Percentiles rank a stretch among this genome's conserved stretches.
phyloP scores from a whole-genome alignment of 768 basidiomycete species.

The Xerocomus spinulosus region DNA sequence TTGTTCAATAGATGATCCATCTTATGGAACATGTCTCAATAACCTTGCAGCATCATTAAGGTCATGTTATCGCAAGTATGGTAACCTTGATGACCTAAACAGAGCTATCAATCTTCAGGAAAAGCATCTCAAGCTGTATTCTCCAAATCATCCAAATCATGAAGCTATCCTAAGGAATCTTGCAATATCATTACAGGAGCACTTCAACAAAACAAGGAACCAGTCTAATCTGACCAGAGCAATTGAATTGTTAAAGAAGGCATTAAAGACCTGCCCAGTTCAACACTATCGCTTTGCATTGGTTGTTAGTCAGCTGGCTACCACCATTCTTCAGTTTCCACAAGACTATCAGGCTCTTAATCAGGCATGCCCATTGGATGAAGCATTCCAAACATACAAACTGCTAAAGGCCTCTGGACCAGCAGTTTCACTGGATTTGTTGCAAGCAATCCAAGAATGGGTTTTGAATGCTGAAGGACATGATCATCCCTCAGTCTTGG shows the following conservation, averaged over 20 bases:
- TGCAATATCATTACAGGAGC: neutral
- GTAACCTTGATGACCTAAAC: neutral
- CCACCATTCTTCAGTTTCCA: neutral
- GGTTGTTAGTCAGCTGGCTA: neutral
- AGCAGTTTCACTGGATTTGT: neutral
- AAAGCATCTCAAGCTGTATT: neutral
- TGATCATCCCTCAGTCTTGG: too few relatives aligned
- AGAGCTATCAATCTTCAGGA: neutral
- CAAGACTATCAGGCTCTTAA: neutral
- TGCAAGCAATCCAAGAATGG: neutral
- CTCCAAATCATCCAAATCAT: neutral
- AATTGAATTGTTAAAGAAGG: neutral
- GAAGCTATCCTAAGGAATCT: neutral
- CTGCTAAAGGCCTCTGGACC: neutral
- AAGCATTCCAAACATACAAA: neutral
- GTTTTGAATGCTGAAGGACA: neutral
- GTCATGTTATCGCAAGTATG: neutral
- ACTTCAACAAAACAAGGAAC: neutral
- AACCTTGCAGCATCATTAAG: neutral
- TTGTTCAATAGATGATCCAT: neutral
- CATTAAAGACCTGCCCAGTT: neutral
- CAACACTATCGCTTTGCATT: neutral
- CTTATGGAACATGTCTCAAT: neutral
- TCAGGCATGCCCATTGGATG: neutral
- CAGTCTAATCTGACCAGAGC: neutral